A percentile compares a stretch with the other conserved stretches of the same genome.
These are phyloP conservation scores for Tricholoma terreum DNA, from an alignment of 768 basidiomycete genomes.

Conservation along the genomic window DNA sequence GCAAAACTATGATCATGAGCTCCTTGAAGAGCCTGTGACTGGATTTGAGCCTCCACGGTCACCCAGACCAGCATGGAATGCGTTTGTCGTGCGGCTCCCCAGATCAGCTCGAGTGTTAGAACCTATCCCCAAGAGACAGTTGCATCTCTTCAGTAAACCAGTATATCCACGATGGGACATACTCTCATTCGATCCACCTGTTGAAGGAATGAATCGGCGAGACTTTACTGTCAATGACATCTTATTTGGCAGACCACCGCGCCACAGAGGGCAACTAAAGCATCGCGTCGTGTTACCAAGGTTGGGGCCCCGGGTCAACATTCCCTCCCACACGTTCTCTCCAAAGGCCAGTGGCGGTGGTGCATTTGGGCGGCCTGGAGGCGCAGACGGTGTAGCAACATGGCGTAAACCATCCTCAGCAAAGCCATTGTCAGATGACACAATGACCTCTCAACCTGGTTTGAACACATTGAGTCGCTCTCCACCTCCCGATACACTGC, in stretches of 20 bases:
- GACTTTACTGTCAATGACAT: constrained; percentile 65
- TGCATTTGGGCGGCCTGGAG: constrained; percentile 41
- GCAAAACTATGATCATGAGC: constrained; percentile 34
- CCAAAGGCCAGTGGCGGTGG: constrained; percentile 28
- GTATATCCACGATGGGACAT: constrained; percentile 56
- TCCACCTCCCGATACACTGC: constrained; percentile 52
- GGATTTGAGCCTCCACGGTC: constrained; percentile 46
- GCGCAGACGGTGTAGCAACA: constrained; percentile 38
- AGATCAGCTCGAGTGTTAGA: constrained; percentile 38
- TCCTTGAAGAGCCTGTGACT: constrained; percentile 43
- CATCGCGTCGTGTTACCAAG: constrained; percentile 43
- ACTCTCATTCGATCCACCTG: constrained; percentile 69
- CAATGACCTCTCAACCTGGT: constrained; percentile 16
- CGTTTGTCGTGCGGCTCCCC: constrained; percentile 49
- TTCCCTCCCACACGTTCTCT: constrained; percentile 20
- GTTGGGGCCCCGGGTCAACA: constrained; percentile 28
- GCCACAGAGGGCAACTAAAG: constrained; percentile 37
- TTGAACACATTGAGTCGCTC: constrained; percentile 64
- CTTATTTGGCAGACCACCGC: constrained; percentile 49
- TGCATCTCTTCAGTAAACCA: constrained; percentile 39
- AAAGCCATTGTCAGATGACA: constrained; percentile 17
- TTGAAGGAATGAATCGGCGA: constrained; percentile 57
- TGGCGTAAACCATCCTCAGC: constrained; percentile 41
- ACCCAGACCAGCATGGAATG: constrained; percentile 37
- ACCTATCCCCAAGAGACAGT: constrained; percentile 46